Evolutionary conservation across 2,329 filamentous ascomycete species (phyloP).

Genomic region (Colletotrichum chrysophilum): DNA sequence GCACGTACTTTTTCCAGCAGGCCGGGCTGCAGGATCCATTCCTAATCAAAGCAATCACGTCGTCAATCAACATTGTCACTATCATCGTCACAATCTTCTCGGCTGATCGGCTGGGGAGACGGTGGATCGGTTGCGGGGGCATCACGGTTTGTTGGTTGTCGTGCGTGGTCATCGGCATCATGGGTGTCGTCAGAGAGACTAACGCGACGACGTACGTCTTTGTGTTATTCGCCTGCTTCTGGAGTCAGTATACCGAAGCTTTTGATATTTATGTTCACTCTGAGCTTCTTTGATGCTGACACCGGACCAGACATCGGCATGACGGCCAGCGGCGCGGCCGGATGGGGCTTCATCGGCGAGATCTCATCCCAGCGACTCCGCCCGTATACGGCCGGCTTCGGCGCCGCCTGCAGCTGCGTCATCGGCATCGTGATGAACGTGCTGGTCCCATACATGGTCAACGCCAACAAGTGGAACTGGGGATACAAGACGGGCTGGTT

Average conservation of each 20-base stretch:
- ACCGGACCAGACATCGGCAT: slow-evolving; percentile 25
- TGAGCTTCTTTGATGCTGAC: background rate
- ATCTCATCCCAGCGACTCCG: slow-evolving; percentile 39
- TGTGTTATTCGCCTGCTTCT: slow-evolving; percentile 22
- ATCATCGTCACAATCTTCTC: slow-evolving; percentile 23
- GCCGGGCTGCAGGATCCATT: slow-evolving; percentile 31
- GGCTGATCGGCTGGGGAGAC: slow-evolving; percentile 20
- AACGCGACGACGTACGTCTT: slow-evolving; percentile 11
- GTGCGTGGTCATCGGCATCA: slow-evolving; percentile 17
- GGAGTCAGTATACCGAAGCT: background rate
- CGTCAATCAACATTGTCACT: slow-evolving; percentile 23
- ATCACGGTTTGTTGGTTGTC: slow-evolving; percentile 18
- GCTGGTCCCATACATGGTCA: slow-evolving; percentile 36
- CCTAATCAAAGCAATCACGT: slow-evolving; percentile 24
- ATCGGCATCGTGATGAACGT: slow-evolving; percentile 24
- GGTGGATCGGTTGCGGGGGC: slow-evolving; percentile 17
- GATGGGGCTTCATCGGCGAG: slow-evolving; percentile 35
- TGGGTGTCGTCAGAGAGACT: background rate
- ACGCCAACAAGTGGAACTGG: slow-evolving; percentile 34
- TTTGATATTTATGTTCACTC: rapidly evolving
- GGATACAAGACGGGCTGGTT: slow-evolving; percentile 34
- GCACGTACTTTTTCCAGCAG: slow-evolving; percentile 38
- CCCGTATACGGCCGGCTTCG: slow-evolving; percentile 33
- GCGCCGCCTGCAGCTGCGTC: slow-evolving; percentile 27
- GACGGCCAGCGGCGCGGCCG: slow-evolving; percentile 30